These are phyloP conservation scores for Kazachstania bromeliacearum DNA, from an alignment of 805 yeast genomes.

Conservation along the genomic window DNA sequence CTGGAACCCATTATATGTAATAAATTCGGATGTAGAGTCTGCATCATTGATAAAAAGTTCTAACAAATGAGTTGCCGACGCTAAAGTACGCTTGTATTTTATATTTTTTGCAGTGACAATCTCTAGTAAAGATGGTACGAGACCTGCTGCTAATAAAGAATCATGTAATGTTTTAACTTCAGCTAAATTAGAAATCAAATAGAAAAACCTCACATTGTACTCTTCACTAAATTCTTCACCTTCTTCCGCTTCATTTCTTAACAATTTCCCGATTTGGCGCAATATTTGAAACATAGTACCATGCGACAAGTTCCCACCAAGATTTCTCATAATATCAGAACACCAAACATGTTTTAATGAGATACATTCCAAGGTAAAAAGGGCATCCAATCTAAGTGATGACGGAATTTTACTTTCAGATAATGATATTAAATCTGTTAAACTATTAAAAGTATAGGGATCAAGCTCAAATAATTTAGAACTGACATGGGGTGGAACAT, in stretches of 20 bases:
- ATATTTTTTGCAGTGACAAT: constrained; percentile 47
- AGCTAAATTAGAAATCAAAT: constrained; percentile 51
- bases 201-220: constrained; percentile 42
- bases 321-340: constrained; percentile 61
- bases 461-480: constrained; percentile 63
- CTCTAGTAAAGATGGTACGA: constrained; percentile 54
- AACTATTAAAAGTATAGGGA: constrained; percentile 56
- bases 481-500: constrained; percentile 48
- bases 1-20: constrained; percentile 56
- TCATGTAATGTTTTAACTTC: constrained; percentile 46
- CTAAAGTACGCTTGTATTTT: constrained; percentile 44
- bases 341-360: constrained; percentile 62
- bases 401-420: constrained; percentile 44
- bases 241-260: constrained; percentile 33
- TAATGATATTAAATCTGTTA: constrained; percentile 66
- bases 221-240: constrained; percentile 36
- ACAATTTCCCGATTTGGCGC: constrained; percentile 47
- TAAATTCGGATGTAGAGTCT: constrained; percentile 53
- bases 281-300: constrained; percentile 70
- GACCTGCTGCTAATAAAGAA: constrained; percentile 64
- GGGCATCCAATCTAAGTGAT: constrained; percentile 49
- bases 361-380: constrained; percentile 59
- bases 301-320: constrained; percentile 82
- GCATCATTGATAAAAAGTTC: constrained; percentile 36
- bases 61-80: constrained; percentile 55